A percentile compares a stretch with the other conserved stretches of the same genome.
Conservation (phyloP, 2,329 filamentous ascomycete genomes). For the Alternaria sp. region DNA sequence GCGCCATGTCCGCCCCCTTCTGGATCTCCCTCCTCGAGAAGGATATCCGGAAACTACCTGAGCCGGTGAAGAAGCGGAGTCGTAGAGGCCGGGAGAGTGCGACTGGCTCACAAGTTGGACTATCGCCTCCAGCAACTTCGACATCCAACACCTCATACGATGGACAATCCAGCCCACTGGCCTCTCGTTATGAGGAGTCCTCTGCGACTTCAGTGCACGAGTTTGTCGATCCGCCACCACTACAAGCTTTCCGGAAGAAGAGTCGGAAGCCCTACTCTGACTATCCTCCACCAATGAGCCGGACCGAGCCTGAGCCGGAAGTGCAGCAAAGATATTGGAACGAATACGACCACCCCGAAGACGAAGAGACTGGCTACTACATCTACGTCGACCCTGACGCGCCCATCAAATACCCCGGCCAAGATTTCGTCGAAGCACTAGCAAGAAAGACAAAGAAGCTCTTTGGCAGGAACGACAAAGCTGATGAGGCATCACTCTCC, state of each 20-base stretch:
- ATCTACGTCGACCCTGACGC: conserved; percentile 78
- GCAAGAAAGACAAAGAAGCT: conserved; percentile 31
- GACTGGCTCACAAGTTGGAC: conserved; percentile 27
- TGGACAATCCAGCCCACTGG: conserved; percentile 41
- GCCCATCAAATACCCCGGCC: conserved; percentile 65
- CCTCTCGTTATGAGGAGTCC: conserved; percentile 39
- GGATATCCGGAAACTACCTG: conserved; percentile 62
- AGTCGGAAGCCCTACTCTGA: conserved; percentile 41
- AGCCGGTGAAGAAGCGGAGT: conserved; percentile 38
- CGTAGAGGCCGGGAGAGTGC: conserved; percentile 33
- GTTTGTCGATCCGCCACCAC: conserved; percentile 47
- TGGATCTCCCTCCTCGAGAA: conserved; percentile 57
- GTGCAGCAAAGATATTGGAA: conserved; percentile 71
- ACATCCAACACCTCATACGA: conserved; percentile 49
- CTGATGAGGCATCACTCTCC: conserved; percentile 33
- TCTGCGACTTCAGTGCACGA: conserved; percentile 45
- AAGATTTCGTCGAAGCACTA: conserved; percentile 62
- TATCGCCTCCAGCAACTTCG: conserved; percentile 43
- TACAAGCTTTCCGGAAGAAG: conserved; percentile 55
- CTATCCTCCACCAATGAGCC: conserved; percentile 26
- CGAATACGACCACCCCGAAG: conserved; percentile 82
- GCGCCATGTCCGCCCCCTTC: conserved; percentile 54
- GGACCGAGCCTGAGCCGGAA: conserved; percentile 26
- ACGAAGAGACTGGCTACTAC: conserved; percentile 67
- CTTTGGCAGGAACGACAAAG: conserved; percentile 28